phyloP scores from a whole-genome alignment of 2,329 filamentous ascomycete species.

The Aureobasidium mangrovei region DNA sequence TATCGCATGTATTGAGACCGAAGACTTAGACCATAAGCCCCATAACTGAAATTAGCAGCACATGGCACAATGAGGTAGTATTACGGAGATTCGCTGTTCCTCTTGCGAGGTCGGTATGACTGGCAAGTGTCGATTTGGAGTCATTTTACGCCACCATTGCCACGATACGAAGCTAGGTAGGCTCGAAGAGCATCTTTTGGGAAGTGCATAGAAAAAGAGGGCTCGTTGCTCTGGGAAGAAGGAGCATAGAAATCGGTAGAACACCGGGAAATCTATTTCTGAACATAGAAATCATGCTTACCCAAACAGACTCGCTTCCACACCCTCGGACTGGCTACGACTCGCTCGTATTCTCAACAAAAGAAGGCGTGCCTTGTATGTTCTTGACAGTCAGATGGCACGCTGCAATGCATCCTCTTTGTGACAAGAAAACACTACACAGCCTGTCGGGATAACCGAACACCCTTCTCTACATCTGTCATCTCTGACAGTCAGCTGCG shows the following conservation, averaged over 20 bases:
- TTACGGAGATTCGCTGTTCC: not conserved
- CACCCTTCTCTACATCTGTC: not conserved
- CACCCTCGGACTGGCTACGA: not conserved
- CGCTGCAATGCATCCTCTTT: not conserved
- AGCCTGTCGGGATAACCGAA: not conserved
- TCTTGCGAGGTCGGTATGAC: conserved; percentile 7
- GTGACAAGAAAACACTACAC: not conserved
- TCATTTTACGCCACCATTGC: not conserved
- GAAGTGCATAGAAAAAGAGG: not conserved
- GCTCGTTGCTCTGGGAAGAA: not conserved
- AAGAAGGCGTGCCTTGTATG: not conserved
- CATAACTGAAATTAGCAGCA: conserved; percentile 3
- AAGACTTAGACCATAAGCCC: not conserved
- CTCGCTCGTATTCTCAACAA: conserved; percentile 6
- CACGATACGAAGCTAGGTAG: not conserved
- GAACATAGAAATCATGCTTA: not conserved
- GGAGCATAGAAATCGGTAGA: not conserved
- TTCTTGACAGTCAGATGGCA: not conserved
- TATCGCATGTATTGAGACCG: not conserved
- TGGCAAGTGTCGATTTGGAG: not conserved
- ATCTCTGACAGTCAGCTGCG: not conserved
- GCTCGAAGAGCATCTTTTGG: not conserved
- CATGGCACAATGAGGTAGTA: not conserved
- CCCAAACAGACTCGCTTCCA: not conserved
- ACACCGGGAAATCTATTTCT: not conserved